Conservation (phyloP, 2,329 filamentous ascomycete species). For the Fusarium sp. region DNA sequence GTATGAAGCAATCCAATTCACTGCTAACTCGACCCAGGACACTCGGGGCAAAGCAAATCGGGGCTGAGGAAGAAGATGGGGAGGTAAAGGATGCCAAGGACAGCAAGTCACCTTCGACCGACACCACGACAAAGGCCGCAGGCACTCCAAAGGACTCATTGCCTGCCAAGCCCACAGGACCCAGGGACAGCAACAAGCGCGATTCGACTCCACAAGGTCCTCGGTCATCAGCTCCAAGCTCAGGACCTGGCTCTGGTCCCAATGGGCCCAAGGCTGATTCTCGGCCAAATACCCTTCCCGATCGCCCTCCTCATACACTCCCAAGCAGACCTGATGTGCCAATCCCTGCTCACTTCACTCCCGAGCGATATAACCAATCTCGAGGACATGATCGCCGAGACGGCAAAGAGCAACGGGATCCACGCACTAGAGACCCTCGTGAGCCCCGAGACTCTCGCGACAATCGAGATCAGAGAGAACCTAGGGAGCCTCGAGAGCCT, state of each 20-base stretch:
- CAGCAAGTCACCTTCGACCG: constrained; percentile 27
- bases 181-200: constrained; percentile 42
- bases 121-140: constrained; percentile 17
- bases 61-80: constrained; percentile 73
- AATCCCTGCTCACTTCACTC: constrained; percentile 58
- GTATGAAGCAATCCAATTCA: neutral
- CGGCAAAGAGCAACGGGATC: constrained; percentile 49
- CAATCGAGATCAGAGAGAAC: constrained; percentile 47
- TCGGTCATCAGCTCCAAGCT: constrained; percentile 42
- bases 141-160: constrained; percentile 46
- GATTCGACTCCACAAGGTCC: constrained; percentile 37
- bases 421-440: constrained; percentile 48
- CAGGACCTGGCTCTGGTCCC: constrained; percentile 20
- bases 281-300: constrained; percentile 51
- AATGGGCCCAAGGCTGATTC: constrained; percentile 42
- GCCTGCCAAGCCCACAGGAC: constrained; percentile 46
- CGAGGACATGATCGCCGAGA: constrained; percentile 55
- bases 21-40: constrained; percentile 24
- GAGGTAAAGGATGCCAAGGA: constrained; percentile 73
- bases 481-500: constrained; percentile 51
- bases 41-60: constrained; percentile 30
- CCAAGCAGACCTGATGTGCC: constrained; percentile 70
- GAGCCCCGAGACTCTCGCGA: constrained; percentile 41
- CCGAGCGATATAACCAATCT: constrained; percentile 57
- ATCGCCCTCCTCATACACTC: constrained; percentile 53